Evolutionary conservation across 768 basidiomycete species (phyloP).

Genomic region (Naganishia vishniacii): DNA sequence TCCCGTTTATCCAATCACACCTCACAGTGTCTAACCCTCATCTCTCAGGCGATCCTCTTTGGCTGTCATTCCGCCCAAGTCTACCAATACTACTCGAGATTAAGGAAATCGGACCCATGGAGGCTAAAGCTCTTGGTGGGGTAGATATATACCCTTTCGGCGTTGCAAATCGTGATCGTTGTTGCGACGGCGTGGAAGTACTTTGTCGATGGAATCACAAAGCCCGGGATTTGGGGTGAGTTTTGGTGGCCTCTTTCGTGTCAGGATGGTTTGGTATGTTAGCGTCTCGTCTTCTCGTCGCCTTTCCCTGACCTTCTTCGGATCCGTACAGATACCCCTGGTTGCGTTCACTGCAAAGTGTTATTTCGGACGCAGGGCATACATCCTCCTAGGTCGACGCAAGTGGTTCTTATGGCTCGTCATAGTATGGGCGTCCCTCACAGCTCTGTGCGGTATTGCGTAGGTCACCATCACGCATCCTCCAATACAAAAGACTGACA

Average conservation of each 20-base stretch:
- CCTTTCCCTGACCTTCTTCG: no score
- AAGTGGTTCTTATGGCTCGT: slow-evolving; percentile 34
- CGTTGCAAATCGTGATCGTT: slow-evolving; percentile 39
- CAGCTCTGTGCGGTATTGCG: slow-evolving; percentile 35
- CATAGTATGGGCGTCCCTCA: slow-evolving; percentile 31
- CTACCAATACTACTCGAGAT: slow-evolving; percentile 31
- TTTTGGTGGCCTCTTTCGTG: slow-evolving; percentile 42
- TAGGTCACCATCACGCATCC: slow-evolving; percentile 28
- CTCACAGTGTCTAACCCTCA: no score
- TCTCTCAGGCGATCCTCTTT: slow-evolving; percentile 31
- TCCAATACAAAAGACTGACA: no score
- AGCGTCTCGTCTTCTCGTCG: no score
- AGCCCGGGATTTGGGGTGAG: slow-evolving; percentile 36
- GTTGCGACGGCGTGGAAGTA: slow-evolving; percentile 34
- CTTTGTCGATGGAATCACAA: slow-evolving; percentile 33
- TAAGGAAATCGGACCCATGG: slow-evolving; percentile 17
- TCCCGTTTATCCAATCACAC: neutral
- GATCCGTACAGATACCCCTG: slow-evolving; percentile 33
- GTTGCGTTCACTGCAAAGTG: slow-evolving; percentile 41
- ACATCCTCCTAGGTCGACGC: slow-evolving; percentile 32
- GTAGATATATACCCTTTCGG: slow-evolving; percentile 36
- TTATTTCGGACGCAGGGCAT: slow-evolving; percentile 40
- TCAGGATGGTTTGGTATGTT: slow-evolving; percentile 43
- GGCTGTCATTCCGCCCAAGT: slow-evolving; percentile 38
- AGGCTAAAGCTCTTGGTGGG: slow-evolving; percentile 27